These are phyloP conservation scores for Candida neerlandica DNA, from an alignment of 1,139 yeast species.

Conservation along the genomic window DNA sequence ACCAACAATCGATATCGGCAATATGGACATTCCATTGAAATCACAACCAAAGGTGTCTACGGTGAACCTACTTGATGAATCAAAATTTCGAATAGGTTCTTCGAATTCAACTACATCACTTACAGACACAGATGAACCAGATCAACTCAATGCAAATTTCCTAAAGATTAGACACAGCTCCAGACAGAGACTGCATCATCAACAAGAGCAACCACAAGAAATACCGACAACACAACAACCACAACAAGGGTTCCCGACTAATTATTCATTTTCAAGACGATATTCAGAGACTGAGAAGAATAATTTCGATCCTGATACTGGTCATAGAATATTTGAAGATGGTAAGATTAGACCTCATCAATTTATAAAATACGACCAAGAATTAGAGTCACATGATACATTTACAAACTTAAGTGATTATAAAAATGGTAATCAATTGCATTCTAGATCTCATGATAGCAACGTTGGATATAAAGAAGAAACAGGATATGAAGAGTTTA, in stretches of 20 bases:
- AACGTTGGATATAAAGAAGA: conserved; percentile 16
- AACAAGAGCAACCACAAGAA: conserved; percentile 2
- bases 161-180: conserved; percentile 3
- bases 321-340: conserved; percentile 52
- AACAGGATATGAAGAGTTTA: conserved; percentile 64
- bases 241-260: conserved; percentile 8
- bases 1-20: neutral
- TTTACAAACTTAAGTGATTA: neutral
- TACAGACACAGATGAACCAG: conserved; percentile 4
- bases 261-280: conserved; percentile 42
- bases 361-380: neutral
- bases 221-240: neutral
- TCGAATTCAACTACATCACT: neutral
- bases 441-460: conserved; percentile 36
- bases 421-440: conserved; percentile 20
- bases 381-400: neutral
- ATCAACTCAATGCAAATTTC: neutral
- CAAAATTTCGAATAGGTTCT: conserved; percentile 22
- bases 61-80: conserved; percentile 34
- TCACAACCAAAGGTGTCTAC: conserved; percentile 46
- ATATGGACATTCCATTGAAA: conserved; percentile 48
- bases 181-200: conserved; percentile 4
- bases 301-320: conserved; percentile 54
- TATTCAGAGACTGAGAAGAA: conserved; percentile 60
- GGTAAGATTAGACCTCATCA: conserved; percentile 45